Conservation (phyloP, 371 early-diverging fungal genomes). For the Choanephora cucurbitarum region DNA sequence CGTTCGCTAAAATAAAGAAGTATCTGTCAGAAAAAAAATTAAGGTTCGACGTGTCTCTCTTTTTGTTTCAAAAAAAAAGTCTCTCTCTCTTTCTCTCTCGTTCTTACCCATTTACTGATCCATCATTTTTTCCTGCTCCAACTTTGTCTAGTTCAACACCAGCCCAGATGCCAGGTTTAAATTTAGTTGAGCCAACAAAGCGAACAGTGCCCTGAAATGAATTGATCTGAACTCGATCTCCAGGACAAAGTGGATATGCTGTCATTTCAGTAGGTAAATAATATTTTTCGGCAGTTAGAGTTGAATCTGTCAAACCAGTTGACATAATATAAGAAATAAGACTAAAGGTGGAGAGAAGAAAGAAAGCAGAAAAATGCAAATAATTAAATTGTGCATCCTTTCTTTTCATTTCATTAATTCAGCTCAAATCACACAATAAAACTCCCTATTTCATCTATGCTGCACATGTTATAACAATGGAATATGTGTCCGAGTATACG, state of each 20-base stretch:
- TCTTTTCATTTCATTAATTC: not conserved
- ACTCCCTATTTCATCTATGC: not conserved
- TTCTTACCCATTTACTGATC: conserved; percentile 61
- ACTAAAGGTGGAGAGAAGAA: not conserved
- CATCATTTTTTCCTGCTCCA: conserved; percentile 78
- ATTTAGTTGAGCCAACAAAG: conserved; percentile 67
- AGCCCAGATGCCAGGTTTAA: conserved; percentile 76
- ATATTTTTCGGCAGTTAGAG: not conserved
- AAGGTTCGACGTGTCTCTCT: not conserved
- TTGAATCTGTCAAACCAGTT: conserved; percentile 2
- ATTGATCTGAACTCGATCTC: conserved; percentile 20
- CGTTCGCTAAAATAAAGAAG: conserved; percentile 15
- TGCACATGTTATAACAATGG: not conserved
- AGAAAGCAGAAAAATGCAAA: not conserved
- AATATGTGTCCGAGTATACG: not conserved
- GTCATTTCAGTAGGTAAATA: not conserved
- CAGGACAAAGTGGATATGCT: conserved; percentile 5
- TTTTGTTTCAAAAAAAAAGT: conserved; percentile 1
- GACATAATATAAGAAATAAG: not conserved
- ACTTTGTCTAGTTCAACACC: conserved; percentile 71
- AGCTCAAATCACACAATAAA: not conserved
- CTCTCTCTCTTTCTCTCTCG: not conserved
- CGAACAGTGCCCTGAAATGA: conserved; percentile 55
- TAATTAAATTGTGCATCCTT: not conserved
- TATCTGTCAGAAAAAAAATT: conserved; percentile 1